Percentiles rank a stretch among this genome's conserved stretches.
Evolutionary conservation across 1,139 yeast genomes (phyloP).

Genomic region (Magnusiomyces clavatus): DNA sequence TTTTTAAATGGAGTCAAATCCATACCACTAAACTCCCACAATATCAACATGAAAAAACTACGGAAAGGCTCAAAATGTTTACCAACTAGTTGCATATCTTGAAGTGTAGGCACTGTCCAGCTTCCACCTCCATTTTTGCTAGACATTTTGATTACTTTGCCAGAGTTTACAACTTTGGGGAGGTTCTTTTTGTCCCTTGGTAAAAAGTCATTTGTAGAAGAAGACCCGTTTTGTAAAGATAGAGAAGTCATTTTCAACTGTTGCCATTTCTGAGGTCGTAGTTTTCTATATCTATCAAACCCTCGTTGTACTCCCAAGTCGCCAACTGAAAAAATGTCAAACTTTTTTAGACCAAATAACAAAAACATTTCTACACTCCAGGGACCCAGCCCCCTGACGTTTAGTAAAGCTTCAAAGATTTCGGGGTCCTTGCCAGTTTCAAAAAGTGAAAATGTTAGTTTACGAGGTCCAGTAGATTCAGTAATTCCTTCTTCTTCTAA

Average conservation of each 20-base stretch:
- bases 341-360: conserved; percentile 55
- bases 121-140: conserved; percentile 17
- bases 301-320: conserved; percentile 88
- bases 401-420: conserved; percentile 47
- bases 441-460: conserved; percentile 40
- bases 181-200: conserved; percentile 25
- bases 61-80: conserved; percentile 57
- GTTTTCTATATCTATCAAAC: conserved; percentile 51
- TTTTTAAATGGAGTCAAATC: conserved; percentile 35
- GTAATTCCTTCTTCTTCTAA: conserved; percentile 32
- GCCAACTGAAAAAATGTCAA: conserved; percentile 67
- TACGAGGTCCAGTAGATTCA: conserved; percentile 17
- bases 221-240: conserved; percentile 28
- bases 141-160: too few species aligned
- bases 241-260: conserved; percentile 24
- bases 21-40: conserved; percentile 65
- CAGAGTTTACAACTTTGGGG: too few species aligned
- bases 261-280: conserved; percentile 36
- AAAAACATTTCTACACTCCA: conserved; percentile 93
- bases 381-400: conserved; percentile 71
- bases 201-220: conserved; percentile 11
- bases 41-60: conserved; percentile 57
- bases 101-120: conserved; percentile 35
- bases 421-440: conserved; percentile 35
- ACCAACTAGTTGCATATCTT: conserved; percentile 44